Evolutionary conservation across 495 filamentous ascomycete species (phyloP).

Genomic region (Aspergillus ellipticus): DNA sequence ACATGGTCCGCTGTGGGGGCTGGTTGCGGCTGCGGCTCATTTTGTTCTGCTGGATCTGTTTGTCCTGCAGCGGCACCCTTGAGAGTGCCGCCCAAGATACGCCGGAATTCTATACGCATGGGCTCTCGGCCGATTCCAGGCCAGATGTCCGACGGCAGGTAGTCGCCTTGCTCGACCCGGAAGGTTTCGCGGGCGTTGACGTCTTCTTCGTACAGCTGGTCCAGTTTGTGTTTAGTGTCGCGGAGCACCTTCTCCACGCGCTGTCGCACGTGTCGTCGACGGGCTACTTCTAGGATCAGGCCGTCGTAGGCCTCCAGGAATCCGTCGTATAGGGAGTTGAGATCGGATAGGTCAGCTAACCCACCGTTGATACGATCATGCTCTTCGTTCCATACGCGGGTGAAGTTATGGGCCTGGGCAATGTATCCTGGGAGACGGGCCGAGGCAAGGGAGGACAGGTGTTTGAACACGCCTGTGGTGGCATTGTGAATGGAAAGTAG

Average conservation of each 20-base stretch:
- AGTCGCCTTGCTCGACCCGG: constrained; percentile 76
- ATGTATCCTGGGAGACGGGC: constrained; percentile 63
- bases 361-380: constrained; percentile 61
- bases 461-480: constrained; percentile 55
- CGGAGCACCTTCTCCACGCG: constrained; percentile 69
- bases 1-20: constrained; percentile 13
- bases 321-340: constrained; percentile 74
- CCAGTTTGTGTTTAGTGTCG: constrained; percentile 70
- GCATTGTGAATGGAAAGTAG: constrained; percentile 49
- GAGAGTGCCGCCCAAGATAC: constrained; percentile 37
- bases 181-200: constrained; percentile 72
- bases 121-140: constrained; percentile 62
- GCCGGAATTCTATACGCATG: constrained; percentile 51
- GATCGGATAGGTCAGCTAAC: constrained; percentile 66
- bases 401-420: constrained; percentile 66
- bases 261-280: constrained; percentile 65
- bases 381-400: constrained; percentile 70
- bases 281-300: constrained; percentile 74
- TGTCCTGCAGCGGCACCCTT: constrained; percentile 17
- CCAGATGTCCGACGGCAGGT: constrained; percentile 87
- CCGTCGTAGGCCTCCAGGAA: constrained; percentile 82
- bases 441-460: constrained; percentile 63
- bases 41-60: too few relatives aligned
- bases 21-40: not conserved
- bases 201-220: constrained; percentile 73